A percentile compares a stretch with the other conserved stretches of the same genome.
These are phyloP conservation scores for Phialophora verrucosa DNA, from an alignment of 2,329 filamentous ascomycete species.

Conservation along the genomic window DNA sequence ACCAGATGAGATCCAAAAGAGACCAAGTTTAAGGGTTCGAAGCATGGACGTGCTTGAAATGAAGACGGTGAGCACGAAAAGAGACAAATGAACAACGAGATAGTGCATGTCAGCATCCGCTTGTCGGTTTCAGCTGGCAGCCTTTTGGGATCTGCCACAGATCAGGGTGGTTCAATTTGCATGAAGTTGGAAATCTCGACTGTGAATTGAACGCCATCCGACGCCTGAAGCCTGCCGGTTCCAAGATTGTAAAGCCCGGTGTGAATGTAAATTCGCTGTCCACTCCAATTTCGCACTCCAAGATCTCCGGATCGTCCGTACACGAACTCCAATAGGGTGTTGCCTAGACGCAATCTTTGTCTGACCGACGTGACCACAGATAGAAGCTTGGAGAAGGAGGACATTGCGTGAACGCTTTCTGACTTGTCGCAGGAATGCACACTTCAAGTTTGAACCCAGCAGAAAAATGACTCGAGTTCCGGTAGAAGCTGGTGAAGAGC, in stretches of 20 bases:
- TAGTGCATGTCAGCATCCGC: neutral
- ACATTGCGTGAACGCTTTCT: neutral
- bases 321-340: conserved; percentile 1
- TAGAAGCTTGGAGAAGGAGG: neutral
- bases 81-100: neutral
- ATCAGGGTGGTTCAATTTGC: neutral
- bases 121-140: neutral
- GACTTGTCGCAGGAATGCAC: neutral
- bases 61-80: neutral
- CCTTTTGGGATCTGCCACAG: too few species aligned
- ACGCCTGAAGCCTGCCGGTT: conserved; percentile 8
- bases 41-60: neutral
- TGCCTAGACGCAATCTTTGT: conserved; percentile 1
- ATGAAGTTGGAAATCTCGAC: neutral
- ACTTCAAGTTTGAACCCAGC: neutral
- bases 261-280: conserved; percentile 7
- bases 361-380: conserved; percentile 2
- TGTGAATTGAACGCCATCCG: neutral
- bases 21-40: neutral
- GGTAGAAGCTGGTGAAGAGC: neutral
- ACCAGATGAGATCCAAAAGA: neutral
- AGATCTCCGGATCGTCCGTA: conserved; percentile 1
- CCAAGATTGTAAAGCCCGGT: neutral
- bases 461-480: conserved; percentile 10
- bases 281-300: neutral